phyloP scores from a whole-genome alignment of 192 early-diverging fungal genomes.

The Rhizoclosmatium globosum region DNA sequence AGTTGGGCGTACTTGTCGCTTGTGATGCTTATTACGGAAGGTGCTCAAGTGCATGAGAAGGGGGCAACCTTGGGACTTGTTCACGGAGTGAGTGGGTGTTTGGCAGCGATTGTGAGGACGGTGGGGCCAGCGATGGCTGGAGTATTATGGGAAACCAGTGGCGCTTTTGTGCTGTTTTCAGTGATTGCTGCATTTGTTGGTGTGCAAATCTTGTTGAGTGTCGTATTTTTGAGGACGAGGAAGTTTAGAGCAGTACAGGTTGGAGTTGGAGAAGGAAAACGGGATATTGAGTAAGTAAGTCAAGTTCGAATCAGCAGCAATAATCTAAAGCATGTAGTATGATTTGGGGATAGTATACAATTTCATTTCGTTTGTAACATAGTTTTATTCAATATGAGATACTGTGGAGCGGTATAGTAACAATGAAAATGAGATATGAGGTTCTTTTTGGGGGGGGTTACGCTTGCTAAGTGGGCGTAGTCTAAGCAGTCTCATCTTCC shows the following conservation, averaged over 20 bases:
- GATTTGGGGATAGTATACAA: no score
- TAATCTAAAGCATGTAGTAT: no score
- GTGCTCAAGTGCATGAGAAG: conserved; percentile 20
- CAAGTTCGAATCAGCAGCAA: no score
- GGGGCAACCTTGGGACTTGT: conserved; percentile 39
- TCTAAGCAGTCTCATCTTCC: not conserved
- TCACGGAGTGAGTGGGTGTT: conserved; percentile 48
- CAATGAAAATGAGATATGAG: no score
- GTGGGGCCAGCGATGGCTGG: conserved; percentile 40
- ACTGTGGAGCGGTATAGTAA: no score
- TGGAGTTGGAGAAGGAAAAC: no score
- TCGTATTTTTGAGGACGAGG: conserved; percentile 21
- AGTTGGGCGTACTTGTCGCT: conserved; percentile 43
- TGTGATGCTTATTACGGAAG: conserved; percentile 51
- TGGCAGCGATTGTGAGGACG: conserved; percentile 43
- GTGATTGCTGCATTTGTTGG: conserved; percentile 30
- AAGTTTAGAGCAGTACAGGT: conserved; percentile 1
- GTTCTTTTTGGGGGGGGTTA: no score
- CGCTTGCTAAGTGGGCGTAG: no score
- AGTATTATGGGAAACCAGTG: conserved; percentile 39
- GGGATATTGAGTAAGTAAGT: no score
- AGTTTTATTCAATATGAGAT: no score
- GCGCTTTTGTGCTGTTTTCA: conserved; percentile 30
- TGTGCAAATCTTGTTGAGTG: conserved; percentile 15
- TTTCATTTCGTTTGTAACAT: no score